Percentiles rank a stretch among this genome's conserved stretches.
Conservation (phyloP, 768 basidiomycete genomes). For the Cyclocybe aegerita region DNA sequence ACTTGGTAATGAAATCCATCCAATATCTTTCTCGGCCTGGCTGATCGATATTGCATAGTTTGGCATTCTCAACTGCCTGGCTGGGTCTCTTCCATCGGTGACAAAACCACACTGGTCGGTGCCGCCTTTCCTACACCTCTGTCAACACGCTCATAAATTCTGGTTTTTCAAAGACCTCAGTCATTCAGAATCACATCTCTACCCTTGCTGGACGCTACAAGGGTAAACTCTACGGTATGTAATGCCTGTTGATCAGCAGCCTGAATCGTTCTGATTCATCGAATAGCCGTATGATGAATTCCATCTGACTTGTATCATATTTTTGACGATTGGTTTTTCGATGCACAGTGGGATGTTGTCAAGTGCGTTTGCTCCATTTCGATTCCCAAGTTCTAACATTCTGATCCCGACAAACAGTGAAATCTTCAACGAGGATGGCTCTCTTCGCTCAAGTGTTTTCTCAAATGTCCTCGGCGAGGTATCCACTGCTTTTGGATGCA, state of each 20-base stretch:
- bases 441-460: conserved; percentile 45
- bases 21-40: too few species aligned
- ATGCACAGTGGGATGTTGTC: conserved; percentile 39
- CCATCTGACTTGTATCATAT: too few species aligned
- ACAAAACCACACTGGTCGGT: conserved; percentile 35
- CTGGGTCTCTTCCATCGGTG: conserved; percentile 39
- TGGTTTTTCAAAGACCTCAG: conserved; percentile 28
- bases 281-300: too few species aligned
- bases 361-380: conserved; percentile 29
- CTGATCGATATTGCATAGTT: background rate
- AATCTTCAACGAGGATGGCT: conserved; percentile 53
- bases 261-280: too few species aligned
- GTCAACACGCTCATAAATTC: background rate
- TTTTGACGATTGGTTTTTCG: too few species aligned
- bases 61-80: conserved; percentile 37
- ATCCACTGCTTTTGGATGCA: background rate
- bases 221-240: conserved; percentile 42
- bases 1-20: too few species aligned
- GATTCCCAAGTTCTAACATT: conserved; percentile 14
- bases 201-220: conserved; percentile 44
- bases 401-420: conserved; percentile 27
- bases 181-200: conserved; percentile 47
- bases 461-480: conserved; percentile 48
- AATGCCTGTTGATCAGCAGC: background rate
- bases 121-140: background rate